phyloP scores from a whole-genome alignment of 108 stramenopile genomes.

The Fragilaria radians region DNA sequence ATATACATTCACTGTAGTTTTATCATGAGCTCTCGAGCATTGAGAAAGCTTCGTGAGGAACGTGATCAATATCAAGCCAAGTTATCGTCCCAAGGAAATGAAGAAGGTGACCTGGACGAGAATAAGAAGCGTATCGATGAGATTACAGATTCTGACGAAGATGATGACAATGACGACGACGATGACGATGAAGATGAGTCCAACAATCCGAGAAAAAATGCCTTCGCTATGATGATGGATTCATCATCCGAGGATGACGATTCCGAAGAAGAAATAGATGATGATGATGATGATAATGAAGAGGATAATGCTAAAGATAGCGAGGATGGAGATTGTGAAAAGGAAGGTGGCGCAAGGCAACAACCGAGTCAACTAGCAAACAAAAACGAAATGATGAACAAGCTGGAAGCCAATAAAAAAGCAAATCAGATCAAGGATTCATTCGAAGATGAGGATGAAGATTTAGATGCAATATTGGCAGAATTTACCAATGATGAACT shows the following conservation, averaged over 20 bases:
- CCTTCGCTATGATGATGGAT: constrained; percentile 20
- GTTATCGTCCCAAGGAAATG: not conserved
- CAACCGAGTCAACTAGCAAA: constrained; percentile 2
- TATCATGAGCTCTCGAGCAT: constrained; percentile 72
- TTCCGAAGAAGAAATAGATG: not conserved
- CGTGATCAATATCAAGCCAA: constrained; percentile 4
- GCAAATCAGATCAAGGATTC: constrained; percentile 11
- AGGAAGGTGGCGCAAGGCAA: not conserved
- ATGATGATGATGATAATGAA: constrained; percentile 17
- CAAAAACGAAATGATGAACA: not conserved
- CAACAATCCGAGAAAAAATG: not conserved
- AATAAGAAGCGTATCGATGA: not conserved
- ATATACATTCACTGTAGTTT: no score
- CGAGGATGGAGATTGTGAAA: constrained; percentile 2
- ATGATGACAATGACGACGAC: constrained; percentile 8
- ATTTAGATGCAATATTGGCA: constrained; percentile 43
- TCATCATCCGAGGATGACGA: no score
- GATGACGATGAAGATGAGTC: constrained; percentile 13
- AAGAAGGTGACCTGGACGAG: not conserved
- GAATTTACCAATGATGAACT: constrained; percentile 43
- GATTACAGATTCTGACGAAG: not conserved
- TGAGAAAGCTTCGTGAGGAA: constrained; percentile 57
- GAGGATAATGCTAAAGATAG: constrained; percentile 12
- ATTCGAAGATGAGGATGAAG: constrained; percentile 19
- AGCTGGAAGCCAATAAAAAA: constrained; percentile 1